These are phyloP conservation scores for Digitaria exilis DNA, from an alignment of 202 grass and related monocot species.

Conservation along the genomic window DNA sequence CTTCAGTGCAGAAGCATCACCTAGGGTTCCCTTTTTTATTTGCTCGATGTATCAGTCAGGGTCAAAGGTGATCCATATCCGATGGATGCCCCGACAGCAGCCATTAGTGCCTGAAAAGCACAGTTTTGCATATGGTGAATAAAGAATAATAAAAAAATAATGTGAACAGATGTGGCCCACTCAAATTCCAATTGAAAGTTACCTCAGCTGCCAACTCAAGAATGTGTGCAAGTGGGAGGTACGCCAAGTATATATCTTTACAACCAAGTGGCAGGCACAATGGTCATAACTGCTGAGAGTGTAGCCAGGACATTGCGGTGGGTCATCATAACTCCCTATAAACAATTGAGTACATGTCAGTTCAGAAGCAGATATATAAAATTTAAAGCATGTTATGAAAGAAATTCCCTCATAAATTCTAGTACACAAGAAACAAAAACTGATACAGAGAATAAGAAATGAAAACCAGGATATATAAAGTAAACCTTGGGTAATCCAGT, in stretches of 20 bases:
- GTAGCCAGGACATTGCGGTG: slow-evolving; percentile 86
- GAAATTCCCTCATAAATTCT: not conserved
- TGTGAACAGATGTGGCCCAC: slow-evolving; percentile 16
- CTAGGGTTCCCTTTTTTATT: slow-evolving; percentile 88
- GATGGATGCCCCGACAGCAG: slow-evolving; percentile 78
- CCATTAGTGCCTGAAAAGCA: slow-evolving; percentile 66
- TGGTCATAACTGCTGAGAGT: slow-evolving; percentile 89
- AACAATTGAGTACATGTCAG: slow-evolving; percentile 34
- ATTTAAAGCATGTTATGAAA: not conserved
- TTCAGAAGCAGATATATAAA: slow-evolving; percentile 23
- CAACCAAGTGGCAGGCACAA: slow-evolving; percentile 73
- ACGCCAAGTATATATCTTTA: slow-evolving; percentile 87
- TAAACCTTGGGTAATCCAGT: slow-evolving; percentile 92
- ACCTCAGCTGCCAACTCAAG: slow-evolving; percentile 94
- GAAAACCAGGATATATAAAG: not conserved
- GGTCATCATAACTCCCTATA: slow-evolving; percentile 97
- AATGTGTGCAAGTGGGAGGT: slow-evolving; percentile 95
- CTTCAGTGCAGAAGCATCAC: slow-evolving; percentile 85
- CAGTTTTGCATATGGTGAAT: slow-evolving; percentile 20
- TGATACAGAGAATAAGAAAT: slow-evolving; percentile 20
- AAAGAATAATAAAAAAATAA: slow-evolving; percentile 23
- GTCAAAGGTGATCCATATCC: slow-evolving; percentile 93
- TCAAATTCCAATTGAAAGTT: slow-evolving; percentile 19
- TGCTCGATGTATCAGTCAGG: slow-evolving; percentile 92
- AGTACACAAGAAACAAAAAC: not conserved